Conservation (phyloP, 169 alveolate genomes). For the Cardiosporidium cionae region DNA sequence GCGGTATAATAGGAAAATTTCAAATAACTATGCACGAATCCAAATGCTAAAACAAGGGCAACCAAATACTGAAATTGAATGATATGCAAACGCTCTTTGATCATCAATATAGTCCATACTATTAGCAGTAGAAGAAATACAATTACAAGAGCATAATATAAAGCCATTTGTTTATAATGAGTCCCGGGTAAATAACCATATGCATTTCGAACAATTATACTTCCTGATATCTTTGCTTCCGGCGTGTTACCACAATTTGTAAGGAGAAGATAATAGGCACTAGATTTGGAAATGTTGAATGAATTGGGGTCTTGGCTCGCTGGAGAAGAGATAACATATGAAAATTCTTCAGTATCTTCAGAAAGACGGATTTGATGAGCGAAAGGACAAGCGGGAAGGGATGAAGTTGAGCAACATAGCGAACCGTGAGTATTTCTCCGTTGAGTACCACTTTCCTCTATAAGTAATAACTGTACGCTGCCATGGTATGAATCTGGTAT, state of each 20-base stretch:
- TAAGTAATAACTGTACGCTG: too few species aligned
- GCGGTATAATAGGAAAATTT: not conserved
- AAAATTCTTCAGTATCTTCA: not conserved
- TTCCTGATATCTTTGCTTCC: not conserved
- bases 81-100: not conserved
- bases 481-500: too few species aligned
- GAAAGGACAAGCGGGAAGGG: not conserved
- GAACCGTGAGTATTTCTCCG: too few species aligned
- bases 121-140: not conserved
- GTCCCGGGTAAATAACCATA: constrained; percentile 5
- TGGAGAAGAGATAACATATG: not conserved
- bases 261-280: not conserved
- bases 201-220: not conserved
- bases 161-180: not conserved
- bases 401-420: not conserved
- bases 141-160: not conserved
- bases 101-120: not conserved
- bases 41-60: not conserved
- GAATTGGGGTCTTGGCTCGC: not conserved
- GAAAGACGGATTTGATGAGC: not conserved
- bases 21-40: not conserved
- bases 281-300: not conserved
- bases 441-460: too few species aligned
- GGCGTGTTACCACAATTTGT: not conserved
- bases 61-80: not conserved